phyloP scores from a whole-genome alignment of 352 stramenopile species.

The Vaucheria bursata region DNA sequence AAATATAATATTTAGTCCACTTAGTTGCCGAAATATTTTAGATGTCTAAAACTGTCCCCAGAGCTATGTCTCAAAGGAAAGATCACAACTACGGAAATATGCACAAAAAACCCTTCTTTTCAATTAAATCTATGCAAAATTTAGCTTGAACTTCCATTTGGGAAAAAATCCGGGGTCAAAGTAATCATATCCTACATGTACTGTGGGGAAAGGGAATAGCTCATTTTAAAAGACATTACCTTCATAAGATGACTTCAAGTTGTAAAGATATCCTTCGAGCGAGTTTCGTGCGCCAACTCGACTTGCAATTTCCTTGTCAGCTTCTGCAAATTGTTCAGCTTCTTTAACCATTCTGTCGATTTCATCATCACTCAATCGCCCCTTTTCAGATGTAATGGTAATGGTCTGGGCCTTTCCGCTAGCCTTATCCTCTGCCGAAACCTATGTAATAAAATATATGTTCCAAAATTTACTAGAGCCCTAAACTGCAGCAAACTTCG shows the following conservation, averaged over 20 bases:
- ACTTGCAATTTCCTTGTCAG: slow-evolving; percentile 93
- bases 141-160: not conserved
- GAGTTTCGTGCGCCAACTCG: slow-evolving; percentile 88
- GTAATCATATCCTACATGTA: not conserved
- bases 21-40: too few relatives aligned
- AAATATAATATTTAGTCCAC: too few relatives aligned
- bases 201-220: not conserved
- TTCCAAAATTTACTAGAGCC: too few relatives aligned
- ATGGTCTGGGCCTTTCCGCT: slow-evolving; percentile 94
- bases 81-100: not conserved
- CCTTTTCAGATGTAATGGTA: slow-evolving; percentile 97
- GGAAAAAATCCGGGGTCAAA: not conserved
- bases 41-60: too few relatives aligned
- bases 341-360: slow-evolving; percentile 97
- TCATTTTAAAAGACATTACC: slow-evolving; percentile 60
- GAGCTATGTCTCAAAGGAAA: not conserved
- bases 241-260: slow-evolving; percentile 83
- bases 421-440: slow-evolving; percentile 92
- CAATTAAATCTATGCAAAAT: not conserved
- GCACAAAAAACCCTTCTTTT: not conserved
- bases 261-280: slow-evolving; percentile 93
- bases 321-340: slow-evolving; percentile 90
- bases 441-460: too few relatives aligned
- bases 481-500: too few relatives aligned
- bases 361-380: slow-evolving; percentile 92